Conservation (phyloP, 805 yeast species). For the Zygotorulaspora danielsina region DNA sequence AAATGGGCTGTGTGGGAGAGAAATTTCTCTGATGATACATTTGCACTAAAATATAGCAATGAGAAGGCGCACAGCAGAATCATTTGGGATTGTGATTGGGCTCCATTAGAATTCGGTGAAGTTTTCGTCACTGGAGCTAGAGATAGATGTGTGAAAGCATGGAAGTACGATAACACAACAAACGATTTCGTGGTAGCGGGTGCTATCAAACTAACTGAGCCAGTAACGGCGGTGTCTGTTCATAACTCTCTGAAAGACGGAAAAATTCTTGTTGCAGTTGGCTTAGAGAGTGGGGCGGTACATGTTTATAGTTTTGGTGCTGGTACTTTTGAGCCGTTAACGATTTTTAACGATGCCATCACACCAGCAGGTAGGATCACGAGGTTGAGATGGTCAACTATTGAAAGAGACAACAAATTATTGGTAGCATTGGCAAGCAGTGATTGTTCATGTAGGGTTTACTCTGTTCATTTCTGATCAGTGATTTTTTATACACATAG, state of each 20-base stretch:
- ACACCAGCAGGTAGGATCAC: constrained; percentile 62
- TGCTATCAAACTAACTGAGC: constrained; percentile 44
- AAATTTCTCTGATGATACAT: constrained; percentile 36
- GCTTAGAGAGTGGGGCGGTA: constrained; percentile 66
- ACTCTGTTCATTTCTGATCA: constrained; percentile 23
- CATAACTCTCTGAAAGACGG: constrained; percentile 32
- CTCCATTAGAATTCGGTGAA: constrained; percentile 45
- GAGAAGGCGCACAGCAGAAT: constrained; percentile 86
- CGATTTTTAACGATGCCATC: constrained; percentile 36
- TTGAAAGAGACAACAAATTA: constrained; percentile 25
- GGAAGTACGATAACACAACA: constrained; percentile 47
- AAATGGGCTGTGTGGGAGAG: constrained; percentile 72
- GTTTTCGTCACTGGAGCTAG: constrained; percentile 82
- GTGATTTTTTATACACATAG: constrained; percentile 1
- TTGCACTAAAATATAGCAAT: constrained; percentile 39
- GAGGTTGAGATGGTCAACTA: constrained; percentile 53
- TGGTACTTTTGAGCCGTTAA: constrained; percentile 29
- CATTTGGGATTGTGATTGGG: constrained; percentile 94
- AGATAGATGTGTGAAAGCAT: constrained; percentile 72
- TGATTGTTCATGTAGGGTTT: constrained; percentile 54
- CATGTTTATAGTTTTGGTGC: constrained; percentile 40
- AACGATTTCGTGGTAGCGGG: constrained; percentile 39
- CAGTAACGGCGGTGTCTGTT: constrained; percentile 68
- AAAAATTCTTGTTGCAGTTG: constrained; percentile 49
- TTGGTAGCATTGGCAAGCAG: constrained; percentile 58